Percentiles rank a stretch among this genome's conserved stretches.
phyloP scores from a whole-genome alignment of 2,329 filamentous ascomycete species.

The Mycosphaerella sp. region DNA sequence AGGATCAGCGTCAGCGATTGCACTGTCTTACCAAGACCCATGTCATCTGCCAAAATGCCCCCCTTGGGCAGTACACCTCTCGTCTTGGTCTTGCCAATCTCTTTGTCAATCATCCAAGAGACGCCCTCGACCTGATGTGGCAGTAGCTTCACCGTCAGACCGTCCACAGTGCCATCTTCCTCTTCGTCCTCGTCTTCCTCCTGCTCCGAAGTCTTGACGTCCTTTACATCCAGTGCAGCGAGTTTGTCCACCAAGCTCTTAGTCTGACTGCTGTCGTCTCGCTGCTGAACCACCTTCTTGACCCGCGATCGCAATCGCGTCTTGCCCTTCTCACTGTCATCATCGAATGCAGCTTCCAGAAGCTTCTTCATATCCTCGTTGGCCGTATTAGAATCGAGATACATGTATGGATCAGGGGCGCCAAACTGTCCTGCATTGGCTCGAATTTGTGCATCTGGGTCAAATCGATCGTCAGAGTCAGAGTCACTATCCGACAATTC shows the following conservation, averaged over 20 bases:
- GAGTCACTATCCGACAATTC: conserved; percentile 21
- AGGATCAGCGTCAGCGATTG: conserved; percentile 87
- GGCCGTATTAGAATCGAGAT: conserved; percentile 65
- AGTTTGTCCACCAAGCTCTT: conserved; percentile 41
- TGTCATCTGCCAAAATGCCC: conserved; percentile 92
- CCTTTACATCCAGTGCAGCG: conserved; percentile 41
- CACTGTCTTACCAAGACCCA: conserved; percentile 94
- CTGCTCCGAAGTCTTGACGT: conserved; percentile 40
- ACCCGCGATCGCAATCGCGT: conserved; percentile 41
- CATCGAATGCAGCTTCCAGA: conserved; percentile 74
- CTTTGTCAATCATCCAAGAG: conserved; percentile 89
- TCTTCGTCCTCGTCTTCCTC: conserved; percentile 41
- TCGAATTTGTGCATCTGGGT: conserved; percentile 43
- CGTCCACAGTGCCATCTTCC: conserved; percentile 62
- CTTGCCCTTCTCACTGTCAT: conserved; percentile 54
- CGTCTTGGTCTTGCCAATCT: conserved; percentile 78
- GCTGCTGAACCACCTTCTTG: conserved; percentile 35
- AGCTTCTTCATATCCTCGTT: conserved; percentile 71
- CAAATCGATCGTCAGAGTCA: conserved; percentile 35
- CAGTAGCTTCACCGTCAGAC: conserved; percentile 78
- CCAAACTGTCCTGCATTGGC: conserved; percentile 47
- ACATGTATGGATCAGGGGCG: conserved; percentile 50
- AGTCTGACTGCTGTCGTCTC: conserved; percentile 32
- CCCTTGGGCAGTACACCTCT: conserved; percentile 75
- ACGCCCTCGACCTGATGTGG: conserved; percentile 94